These are phyloP conservation scores for Yamadazyma aaseri DNA, from an alignment of 1,139 yeast species.

Conservation along the genomic window DNA sequence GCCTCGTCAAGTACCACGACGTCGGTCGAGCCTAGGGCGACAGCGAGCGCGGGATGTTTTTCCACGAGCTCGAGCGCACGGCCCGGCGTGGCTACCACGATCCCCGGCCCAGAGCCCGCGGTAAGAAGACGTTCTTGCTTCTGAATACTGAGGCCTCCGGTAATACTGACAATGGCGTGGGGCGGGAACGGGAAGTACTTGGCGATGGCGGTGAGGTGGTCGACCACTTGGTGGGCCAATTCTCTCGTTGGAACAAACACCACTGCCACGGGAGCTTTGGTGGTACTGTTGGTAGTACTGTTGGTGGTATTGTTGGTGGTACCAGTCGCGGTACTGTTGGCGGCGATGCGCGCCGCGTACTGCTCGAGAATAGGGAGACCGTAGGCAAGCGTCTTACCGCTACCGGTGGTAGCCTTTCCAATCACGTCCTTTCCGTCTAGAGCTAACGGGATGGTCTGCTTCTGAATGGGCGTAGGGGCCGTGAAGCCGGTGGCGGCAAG, in stretches of 20 bases:
- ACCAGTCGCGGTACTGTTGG: constrained; percentile 13
- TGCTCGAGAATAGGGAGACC: constrained; percentile 91
- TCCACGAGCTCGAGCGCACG: constrained; percentile 81
- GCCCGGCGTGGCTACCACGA: constrained; percentile 95
- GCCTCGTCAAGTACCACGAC: constrained; percentile 91
- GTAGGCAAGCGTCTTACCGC: constrained; percentile 95
- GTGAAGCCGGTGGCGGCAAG: constrained; percentile 56
- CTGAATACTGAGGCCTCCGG: constrained; percentile 94
- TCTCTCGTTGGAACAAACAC: constrained; percentile 96
- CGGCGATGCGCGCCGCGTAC: constrained; percentile 27
- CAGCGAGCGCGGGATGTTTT: constrained; percentile 53
- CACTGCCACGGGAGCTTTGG: constrained; percentile 62
- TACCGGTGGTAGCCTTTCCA: constrained; percentile 97
- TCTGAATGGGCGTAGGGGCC: constrained; percentile 84
- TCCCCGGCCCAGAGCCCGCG: constrained; percentile 68
- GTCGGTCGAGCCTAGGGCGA: constrained; percentile 61
- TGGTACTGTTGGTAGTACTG: constrained; percentile 23
- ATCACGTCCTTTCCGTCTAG: constrained; percentile 74
- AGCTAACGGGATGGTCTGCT: constrained; percentile 72
- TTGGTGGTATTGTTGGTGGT: constrained; percentile 21
- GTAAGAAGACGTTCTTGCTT: constrained; percentile 81
- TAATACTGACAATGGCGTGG: constrained; percentile 69
- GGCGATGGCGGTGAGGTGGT: constrained; percentile 67
- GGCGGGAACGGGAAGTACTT: constrained; percentile 56
- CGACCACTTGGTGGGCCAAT: constrained; percentile 88